Conservation (phyloP, 139 green algal genomes). For the Protoeuglena noctilucae region DNA sequence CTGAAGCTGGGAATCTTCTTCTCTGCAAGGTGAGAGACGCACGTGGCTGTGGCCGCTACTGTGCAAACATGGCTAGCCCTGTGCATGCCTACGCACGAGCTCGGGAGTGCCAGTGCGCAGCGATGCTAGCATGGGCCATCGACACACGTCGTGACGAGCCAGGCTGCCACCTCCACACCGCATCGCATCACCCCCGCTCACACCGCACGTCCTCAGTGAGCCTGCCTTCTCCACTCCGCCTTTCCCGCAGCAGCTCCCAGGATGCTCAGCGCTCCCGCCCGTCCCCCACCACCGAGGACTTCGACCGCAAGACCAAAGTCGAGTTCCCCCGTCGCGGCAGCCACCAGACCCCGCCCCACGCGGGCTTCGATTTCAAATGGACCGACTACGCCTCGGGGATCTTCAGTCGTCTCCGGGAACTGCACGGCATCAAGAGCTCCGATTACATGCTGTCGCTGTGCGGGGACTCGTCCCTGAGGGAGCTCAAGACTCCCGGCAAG, state of each 20-base stretch:
- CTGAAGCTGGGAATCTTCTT: conserved; percentile 83
- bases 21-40: neutral
- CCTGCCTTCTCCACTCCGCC: too few relatives aligned
- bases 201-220: too few relatives aligned
- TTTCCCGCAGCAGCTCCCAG: too few relatives aligned
- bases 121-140: neutral
- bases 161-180: neutral
- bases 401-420: conserved; percentile 58
- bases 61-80: neutral
- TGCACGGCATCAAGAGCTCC: conserved; percentile 47
- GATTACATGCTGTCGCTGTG: conserved; percentile 70
- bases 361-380: conserved; percentile 63
- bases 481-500: conserved; percentile 81
- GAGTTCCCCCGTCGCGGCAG: conserved; percentile 47
- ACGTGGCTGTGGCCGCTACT: too few relatives aligned
- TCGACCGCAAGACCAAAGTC: conserved; percentile 32
- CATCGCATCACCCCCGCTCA: too few relatives aligned
- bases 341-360: conserved; percentile 46
- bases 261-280: too few relatives aligned
- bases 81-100: neutral
- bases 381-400: conserved; percentile 80
- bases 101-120: neutral
- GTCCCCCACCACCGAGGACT: too few relatives aligned
- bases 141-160: too few relatives aligned
- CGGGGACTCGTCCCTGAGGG: conserved; percentile 59